These are phyloP conservation scores for Candida multigemmis DNA, from an alignment of 805 yeast genomes.

Conservation along the genomic window DNA sequence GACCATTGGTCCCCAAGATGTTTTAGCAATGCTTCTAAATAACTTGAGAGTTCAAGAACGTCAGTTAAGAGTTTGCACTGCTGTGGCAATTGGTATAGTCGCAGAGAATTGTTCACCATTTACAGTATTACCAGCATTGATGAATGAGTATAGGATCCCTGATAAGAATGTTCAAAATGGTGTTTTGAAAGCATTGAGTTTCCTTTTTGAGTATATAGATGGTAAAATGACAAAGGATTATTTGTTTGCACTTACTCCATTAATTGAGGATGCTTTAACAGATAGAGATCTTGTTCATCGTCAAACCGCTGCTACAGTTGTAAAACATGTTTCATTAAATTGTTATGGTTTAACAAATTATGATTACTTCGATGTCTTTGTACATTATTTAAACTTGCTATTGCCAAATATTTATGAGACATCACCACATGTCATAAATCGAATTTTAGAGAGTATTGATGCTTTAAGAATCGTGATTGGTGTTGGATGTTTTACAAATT, in stretches of 20 bases:
- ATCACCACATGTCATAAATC: slow-evolving; percentile 85
- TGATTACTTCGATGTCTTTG: slow-evolving; percentile 52
- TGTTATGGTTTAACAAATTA: slow-evolving; percentile 70
- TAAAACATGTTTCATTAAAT: slow-evolving; percentile 72
- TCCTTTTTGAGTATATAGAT: slow-evolving; percentile 87
- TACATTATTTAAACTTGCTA: slow-evolving; percentile 72
- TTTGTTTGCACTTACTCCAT: slow-evolving; percentile 67
- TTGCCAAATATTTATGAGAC: slow-evolving; percentile 90
- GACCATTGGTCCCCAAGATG: slow-evolving; percentile 95
- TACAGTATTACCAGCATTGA: slow-evolving; percentile 85
- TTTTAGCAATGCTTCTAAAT: slow-evolving; percentile 71
- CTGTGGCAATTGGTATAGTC: slow-evolving; percentile 95
- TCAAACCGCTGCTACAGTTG: slow-evolving; percentile 88
- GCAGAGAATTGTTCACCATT: slow-evolving; percentile 91
- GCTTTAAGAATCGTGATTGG: slow-evolving; percentile 69
- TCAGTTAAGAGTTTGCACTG: slow-evolving; percentile 92
- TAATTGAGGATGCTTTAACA: slow-evolving; percentile 81
- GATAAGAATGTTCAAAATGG: slow-evolving; percentile 94
- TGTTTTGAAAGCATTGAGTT: slow-evolving; percentile 81
- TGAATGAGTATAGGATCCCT: slow-evolving; percentile 92
- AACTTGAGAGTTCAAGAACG: slow-evolving; percentile 90
- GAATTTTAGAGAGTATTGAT: slow-evolving; percentile 75
- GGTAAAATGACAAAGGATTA: slow-evolving; percentile 69
- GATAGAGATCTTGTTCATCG: slow-evolving; percentile 90
- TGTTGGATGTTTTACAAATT: slow-evolving; percentile 62